phyloP scores from a whole-genome alignment of 2,329 filamentous ascomycete species.

The Periconia sp. region DNA sequence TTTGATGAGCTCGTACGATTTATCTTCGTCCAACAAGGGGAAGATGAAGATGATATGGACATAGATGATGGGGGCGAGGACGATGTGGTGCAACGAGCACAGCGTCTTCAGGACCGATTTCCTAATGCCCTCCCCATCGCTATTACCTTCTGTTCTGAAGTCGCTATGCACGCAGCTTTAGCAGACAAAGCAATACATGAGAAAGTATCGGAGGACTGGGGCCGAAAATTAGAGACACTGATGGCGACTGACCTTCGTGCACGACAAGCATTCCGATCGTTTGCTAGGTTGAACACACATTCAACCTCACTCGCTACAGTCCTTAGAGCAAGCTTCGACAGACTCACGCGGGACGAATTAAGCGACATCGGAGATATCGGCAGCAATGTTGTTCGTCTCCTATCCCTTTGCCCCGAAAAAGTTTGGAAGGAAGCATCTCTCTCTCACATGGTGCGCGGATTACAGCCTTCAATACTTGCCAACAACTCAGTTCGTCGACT shows the following conservation, averaged over 20 bases:
- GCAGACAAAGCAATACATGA: conserved; percentile 50
- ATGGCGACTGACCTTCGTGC: conserved; percentile 73
- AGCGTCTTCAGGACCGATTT: conserved; percentile 40
- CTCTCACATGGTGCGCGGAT: conserved; percentile 48
- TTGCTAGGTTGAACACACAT: conserved; percentile 47
- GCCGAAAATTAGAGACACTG: conserved; percentile 75
- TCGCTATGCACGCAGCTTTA: conserved; percentile 65
- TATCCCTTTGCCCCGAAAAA: conserved; percentile 61
- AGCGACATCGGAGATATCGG: conserved; percentile 53
- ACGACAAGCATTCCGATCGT: conserved; percentile 63
- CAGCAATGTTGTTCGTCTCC: conserved; percentile 60
- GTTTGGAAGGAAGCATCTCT: conserved; percentile 38
- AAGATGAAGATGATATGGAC: conserved; percentile 44
- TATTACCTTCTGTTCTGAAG: conserved; percentile 70
- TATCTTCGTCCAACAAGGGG: conserved; percentile 49
- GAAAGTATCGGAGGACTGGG: conserved; percentile 81
- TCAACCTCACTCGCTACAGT: conserved; percentile 48
- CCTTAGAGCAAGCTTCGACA: conserved; percentile 53
- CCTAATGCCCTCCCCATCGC: conserved; percentile 69
- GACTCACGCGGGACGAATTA: conserved; percentile 48
- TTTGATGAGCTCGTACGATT: conserved; percentile 54
- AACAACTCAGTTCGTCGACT: conserved; percentile 73
- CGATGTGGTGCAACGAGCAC: conserved; percentile 31
- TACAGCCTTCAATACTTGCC: conserved; percentile 69
- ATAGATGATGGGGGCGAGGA: conserved; percentile 30